Conservation (phyloP, 208 protist species). For the Leishmania major region DNA sequence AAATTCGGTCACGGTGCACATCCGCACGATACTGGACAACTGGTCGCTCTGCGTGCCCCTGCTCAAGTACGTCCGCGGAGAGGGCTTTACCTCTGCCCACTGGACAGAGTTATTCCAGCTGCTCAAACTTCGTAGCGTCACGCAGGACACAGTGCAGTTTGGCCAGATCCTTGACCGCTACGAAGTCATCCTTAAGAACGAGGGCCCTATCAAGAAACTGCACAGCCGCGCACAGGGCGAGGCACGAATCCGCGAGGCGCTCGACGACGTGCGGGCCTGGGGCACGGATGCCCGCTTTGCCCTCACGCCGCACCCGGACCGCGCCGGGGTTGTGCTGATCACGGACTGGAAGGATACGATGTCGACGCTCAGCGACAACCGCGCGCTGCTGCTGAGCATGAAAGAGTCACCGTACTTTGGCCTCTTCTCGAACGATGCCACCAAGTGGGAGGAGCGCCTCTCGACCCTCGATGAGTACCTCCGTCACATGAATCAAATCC, state of each 20-base stretch:
- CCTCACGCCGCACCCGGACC: conserved; percentile 78
- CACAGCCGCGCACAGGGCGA: conserved; percentile 95
- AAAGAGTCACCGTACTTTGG: conserved; percentile 97
- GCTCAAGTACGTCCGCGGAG: conserved; percentile 95
- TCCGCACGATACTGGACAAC: conserved; percentile 88
- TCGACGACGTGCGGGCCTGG: conserved; percentile 96
- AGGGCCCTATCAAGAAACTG: conserved; percentile 92
- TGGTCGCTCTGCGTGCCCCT: conserved; percentile 83
- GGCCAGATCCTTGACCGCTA: conserved; percentile 88
- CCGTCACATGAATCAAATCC: conserved; percentile 95
- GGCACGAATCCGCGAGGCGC: conserved; percentile 94
- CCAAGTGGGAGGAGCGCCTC: conserved; percentile 93
- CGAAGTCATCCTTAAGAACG: conserved; percentile 76
- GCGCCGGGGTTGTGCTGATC: conserved; percentile 90
- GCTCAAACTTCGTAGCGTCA: conserved; percentile 73
- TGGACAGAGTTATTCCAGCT: conserved; percentile 94
- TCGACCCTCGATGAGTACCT: conserved; percentile 92
- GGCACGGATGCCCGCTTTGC: conserved; percentile 86
- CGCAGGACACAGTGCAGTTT: conserved; percentile 93
- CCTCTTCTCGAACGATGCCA: conserved; percentile 92
- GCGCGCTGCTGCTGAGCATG: conserved; percentile 95
- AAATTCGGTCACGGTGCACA: conserved; percentile 87
- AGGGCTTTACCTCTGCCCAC: conserved; percentile 95
- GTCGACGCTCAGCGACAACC: conserved; percentile 95
- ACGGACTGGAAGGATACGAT: conserved; percentile 98